Evolutionary conservation across 139 green algal species (phyloP).

Genomic region (Ostreobium quekettii): DNA sequence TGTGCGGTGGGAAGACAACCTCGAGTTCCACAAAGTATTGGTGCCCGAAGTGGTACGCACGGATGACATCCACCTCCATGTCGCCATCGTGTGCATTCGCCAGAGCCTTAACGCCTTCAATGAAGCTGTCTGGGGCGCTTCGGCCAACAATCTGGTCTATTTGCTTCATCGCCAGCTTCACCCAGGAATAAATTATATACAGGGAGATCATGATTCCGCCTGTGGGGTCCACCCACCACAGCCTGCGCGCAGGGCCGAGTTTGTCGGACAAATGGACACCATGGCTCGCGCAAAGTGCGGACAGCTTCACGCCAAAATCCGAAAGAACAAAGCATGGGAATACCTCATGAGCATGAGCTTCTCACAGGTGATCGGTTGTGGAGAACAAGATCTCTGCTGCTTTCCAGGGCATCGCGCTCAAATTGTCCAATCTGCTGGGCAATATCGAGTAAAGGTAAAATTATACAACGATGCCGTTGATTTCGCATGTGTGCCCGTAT

Average conservation of each 20-base stretch:
- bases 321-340: slow-evolving; percentile 9
- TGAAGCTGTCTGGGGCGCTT: slow-evolving; percentile 38
- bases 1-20: slow-evolving; percentile 50
- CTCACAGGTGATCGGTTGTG: too few relatives aligned
- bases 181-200: slow-evolving; percentile 63
- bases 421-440: too few relatives aligned
- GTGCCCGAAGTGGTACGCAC: slow-evolving; percentile 31
- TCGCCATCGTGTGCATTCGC: slow-evolving; percentile 39
- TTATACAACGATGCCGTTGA: too few relatives aligned
- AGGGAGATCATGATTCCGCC: slow-evolving; percentile 51
- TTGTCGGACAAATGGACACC: too few relatives aligned
- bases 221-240: slow-evolving; percentile 55
- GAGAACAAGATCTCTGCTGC: too few relatives aligned
- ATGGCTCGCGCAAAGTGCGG: too few relatives aligned
- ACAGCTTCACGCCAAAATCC: slow-evolving; percentile 1
- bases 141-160: slow-evolving; percentile 61
- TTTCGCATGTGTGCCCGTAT: too few relatives aligned
- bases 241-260: not conserved
- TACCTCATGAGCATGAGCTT: not conserved
- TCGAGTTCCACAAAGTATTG: slow-evolving; percentile 66
- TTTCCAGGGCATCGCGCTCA: too few relatives aligned
- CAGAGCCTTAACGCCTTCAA: slow-evolving; percentile 38
- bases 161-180: slow-evolving; percentile 52
- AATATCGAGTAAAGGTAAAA: too few relatives aligned
- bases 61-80: slow-evolving; percentile 29